phyloP scores from a whole-genome alignment of 768 basidiomycete genomes.

The Podaxis rugospora region DNA sequence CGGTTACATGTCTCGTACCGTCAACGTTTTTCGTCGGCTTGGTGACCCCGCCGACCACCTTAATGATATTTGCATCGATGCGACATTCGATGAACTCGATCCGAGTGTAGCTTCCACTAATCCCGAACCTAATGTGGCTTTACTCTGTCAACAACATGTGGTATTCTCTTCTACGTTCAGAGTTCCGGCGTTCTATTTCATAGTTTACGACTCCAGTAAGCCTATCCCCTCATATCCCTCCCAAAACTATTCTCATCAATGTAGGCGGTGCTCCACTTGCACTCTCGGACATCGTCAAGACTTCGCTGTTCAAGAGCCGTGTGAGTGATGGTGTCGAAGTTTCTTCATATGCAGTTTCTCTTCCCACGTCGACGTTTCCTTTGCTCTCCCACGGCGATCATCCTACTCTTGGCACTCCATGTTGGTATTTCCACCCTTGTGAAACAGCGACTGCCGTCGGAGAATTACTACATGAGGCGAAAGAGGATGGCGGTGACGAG shows the following conservation, averaged over 20 bases:
- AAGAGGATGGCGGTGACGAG: constrained; percentile 25
- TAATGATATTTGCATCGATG: constrained; percentile 11
- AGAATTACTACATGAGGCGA: constrained; percentile 60
- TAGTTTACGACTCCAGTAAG: constrained; percentile 64
- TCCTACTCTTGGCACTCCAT: constrained; percentile 65
- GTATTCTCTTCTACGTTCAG: constrained; percentile 76
- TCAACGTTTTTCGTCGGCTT: neutral
- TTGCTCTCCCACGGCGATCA: constrained; percentile 86
- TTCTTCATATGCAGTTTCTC: constrained; percentile 52
- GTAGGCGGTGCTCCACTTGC: constrained; percentile 63
- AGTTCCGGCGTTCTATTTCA: constrained; percentile 84
- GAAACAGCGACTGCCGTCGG: constrained; percentile 61
- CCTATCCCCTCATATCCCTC: constrained; percentile 20
- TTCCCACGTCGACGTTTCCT: constrained; percentile 56
- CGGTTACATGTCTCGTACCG: constrained; percentile 45
- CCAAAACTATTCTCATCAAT: constrained; percentile 11
- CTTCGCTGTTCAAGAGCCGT: constrained; percentile 54
- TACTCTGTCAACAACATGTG: constrained; percentile 60
- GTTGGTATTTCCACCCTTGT: constrained; percentile 90
- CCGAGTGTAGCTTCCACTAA: constrained; percentile 25
- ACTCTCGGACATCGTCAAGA: constrained; percentile 50
- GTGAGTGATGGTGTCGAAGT: constrained; percentile 37
- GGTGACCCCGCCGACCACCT: neutral
- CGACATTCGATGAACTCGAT: constrained; percentile 31
- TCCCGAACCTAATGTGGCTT: constrained; percentile 19